Evolutionary conservation across 1,139 yeast genomes (phyloP).

Genomic region (Candida buenavistaensis): DNA sequence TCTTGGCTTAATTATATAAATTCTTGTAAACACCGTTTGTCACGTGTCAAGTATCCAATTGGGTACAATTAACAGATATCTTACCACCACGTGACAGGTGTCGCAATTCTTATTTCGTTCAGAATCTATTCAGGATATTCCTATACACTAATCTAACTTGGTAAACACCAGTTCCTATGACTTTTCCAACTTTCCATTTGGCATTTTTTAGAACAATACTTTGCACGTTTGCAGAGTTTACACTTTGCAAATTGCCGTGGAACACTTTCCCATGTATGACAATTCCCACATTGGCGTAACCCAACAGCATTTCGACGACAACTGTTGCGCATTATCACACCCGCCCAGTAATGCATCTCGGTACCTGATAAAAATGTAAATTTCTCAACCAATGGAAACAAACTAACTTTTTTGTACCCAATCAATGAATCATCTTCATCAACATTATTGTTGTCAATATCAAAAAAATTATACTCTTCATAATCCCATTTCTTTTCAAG

Average conservation of each 20-base stretch:
- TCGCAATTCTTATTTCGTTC: too few relatives aligned
- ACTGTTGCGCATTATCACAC: conserved; percentile 93
- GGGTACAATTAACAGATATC: too few relatives aligned
- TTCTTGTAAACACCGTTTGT: too few relatives aligned
- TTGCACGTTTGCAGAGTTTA: conserved; percentile 89
- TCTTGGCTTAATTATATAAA: too few relatives aligned
- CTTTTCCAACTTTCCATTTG: conserved; percentile 90
- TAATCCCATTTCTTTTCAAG: conserved; percentile 49
- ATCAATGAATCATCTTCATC: conserved; percentile 50
- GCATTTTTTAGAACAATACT: conserved; percentile 90
- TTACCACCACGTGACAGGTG: too few relatives aligned
- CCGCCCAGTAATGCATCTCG: conserved; percentile 95
- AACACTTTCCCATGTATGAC: conserved; percentile 93
- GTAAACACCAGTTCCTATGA: conserved; percentile 92
- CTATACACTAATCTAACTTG: conserved; percentile 24
- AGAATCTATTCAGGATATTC: too few relatives aligned
- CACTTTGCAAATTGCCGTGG: conserved; percentile 96
- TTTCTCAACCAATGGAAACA: conserved; percentile 89
- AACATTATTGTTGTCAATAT: conserved; percentile 48
- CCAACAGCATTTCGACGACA: conserved; percentile 96
- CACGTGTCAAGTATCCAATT: too few relatives aligned
- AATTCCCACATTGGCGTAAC: conserved; percentile 92
- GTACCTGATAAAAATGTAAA: conserved; percentile 74
- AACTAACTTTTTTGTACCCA: conserved; percentile 60
- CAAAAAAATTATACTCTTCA: conserved; percentile 57